Conservation (phyloP, 352 stramenopile genomes). For the Phytophthora niederhauseri region DNA sequence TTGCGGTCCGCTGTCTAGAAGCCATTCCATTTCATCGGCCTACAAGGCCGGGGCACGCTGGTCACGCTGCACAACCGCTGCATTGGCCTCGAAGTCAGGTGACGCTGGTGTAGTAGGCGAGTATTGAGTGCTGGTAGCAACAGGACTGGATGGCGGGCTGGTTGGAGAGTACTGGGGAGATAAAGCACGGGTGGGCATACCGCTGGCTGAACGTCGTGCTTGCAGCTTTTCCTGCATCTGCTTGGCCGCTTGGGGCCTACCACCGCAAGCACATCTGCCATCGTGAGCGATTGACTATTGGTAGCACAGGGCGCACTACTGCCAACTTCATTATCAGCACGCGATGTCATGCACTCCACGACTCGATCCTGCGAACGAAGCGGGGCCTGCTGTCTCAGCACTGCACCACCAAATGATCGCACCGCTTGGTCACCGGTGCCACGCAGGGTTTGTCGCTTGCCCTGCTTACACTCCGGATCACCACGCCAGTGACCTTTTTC, state of each 20-base stretch:
- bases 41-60: background rate
- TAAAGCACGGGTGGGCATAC: background rate
- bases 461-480: background rate
- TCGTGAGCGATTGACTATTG: background rate
- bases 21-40: background rate
- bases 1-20: background rate
- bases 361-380: background rate
- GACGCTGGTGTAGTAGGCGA: background rate
- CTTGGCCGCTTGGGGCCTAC: background rate
- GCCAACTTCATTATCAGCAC: background rate
- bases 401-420: background rate
- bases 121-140: background rate
- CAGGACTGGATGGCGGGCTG: background rate
- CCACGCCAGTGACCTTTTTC: background rate
- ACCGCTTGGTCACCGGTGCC: background rate
- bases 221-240: background rate
- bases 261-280: background rate
- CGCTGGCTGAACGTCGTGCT: background rate
- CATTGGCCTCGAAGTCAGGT: background rate
- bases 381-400: background rate
- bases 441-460: background rate
- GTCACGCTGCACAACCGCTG: background rate
- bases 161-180: background rate
- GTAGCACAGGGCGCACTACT: background rate
- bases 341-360: background rate